Evolutionary conservation across 495 filamentous ascomycete genomes (phyloP).

Genomic region (Daldinia vernicosa): DNA sequence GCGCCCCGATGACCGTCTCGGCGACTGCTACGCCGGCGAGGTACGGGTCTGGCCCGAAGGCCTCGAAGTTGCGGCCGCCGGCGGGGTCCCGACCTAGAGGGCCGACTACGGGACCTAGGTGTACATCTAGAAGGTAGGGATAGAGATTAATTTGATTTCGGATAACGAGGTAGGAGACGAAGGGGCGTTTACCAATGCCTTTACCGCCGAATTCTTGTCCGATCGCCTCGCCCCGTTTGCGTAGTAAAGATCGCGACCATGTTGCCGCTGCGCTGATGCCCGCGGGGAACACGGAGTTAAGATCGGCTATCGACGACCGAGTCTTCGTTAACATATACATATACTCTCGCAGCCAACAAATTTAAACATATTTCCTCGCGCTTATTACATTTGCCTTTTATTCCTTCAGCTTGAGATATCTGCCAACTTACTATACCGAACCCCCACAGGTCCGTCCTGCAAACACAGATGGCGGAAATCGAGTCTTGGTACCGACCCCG

Average conservation of each 20-base stretch:
- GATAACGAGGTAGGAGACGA: too few relatives aligned
- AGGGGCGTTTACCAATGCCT: slow-evolving; percentile 59
- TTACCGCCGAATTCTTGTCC: slow-evolving; percentile 68
- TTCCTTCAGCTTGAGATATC: too few relatives aligned
- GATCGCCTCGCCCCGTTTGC: slow-evolving; percentile 65
- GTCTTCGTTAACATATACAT: slow-evolving; percentile 9
- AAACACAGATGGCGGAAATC: slow-evolving; percentile 59
- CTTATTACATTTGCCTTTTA: neutral
- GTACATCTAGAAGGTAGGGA: slow-evolving; percentile 49
- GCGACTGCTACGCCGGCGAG: slow-evolving; percentile 64
- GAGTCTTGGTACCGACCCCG: slow-evolving; percentile 60
- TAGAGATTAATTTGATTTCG: slow-evolving; percentile 37
- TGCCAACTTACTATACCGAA: slow-evolving; percentile 51
- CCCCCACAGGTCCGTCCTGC: slow-evolving; percentile 60
- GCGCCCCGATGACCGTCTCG: slow-evolving; percentile 64
- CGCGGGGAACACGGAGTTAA: slow-evolving; percentile 74
- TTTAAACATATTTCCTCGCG: neutral
- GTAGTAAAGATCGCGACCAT: slow-evolving; percentile 72
- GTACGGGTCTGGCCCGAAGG: slow-evolving; percentile 71
- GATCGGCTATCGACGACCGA: slow-evolving; percentile 51
- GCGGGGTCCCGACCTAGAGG: slow-evolving; percentile 66
- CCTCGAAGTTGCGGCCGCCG: slow-evolving; percentile 73
- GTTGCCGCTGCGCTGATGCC: slow-evolving; percentile 80
- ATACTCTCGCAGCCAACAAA: neutral
- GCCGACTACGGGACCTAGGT: slow-evolving; percentile 63